Conservation (phyloP, 2,329 filamentous ascomycete genomes). For the Coniella vitis region DNA sequence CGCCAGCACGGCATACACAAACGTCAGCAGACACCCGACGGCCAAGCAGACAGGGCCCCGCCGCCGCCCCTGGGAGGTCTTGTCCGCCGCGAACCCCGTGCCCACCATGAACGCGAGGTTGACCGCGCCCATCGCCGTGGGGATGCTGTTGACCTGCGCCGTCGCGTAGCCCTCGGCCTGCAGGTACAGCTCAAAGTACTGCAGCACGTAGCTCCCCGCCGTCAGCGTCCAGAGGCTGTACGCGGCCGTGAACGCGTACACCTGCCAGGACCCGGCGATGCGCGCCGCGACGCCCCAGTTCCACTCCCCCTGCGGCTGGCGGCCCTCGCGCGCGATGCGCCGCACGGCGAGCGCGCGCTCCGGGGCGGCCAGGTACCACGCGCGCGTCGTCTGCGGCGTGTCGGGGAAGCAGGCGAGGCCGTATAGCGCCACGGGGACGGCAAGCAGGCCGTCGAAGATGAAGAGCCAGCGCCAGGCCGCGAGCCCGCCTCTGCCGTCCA, state of each 20-base stretch:
- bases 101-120: too few relatives aligned
- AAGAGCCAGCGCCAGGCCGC: slow-evolving; percentile 51
- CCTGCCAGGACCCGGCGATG: slow-evolving; percentile 57
- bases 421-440: slow-evolving; percentile 46
- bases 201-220: slow-evolving; percentile 44
- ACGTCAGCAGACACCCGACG: too few relatives aligned
- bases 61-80: too few relatives aligned
- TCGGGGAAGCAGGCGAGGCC: slow-evolving; percentile 41
- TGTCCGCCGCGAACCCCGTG: too few relatives aligned
- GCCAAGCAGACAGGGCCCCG: too few relatives aligned
- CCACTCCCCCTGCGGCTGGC: slow-evolving; percentile 31
- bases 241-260: slow-evolving; percentile 50
- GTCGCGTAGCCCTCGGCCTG: slow-evolving; percentile 39
- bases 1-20: too few relatives aligned
- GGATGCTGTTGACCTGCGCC: slow-evolving; percentile 43
- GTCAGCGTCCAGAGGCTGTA: slow-evolving; percentile 62
- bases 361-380: slow-evolving; percentile 31
- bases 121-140: slow-evolving; percentile 53
- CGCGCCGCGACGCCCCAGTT: slow-evolving; percentile 51
- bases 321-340: slow-evolving; percentile 38
- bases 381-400: slow-evolving; percentile 31
- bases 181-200: slow-evolving; percentile 55
- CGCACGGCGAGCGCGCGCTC: slow-evolving; percentile 32
- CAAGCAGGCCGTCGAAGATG: slow-evolving; percentile 51
- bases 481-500: slow-evolving; percentile 40